A percentile compares a stretch with the other conserved stretches of the same genome.
Evolutionary conservation across 805 yeast species (phyloP).

Genomic region (Candida boleticola): DNA sequence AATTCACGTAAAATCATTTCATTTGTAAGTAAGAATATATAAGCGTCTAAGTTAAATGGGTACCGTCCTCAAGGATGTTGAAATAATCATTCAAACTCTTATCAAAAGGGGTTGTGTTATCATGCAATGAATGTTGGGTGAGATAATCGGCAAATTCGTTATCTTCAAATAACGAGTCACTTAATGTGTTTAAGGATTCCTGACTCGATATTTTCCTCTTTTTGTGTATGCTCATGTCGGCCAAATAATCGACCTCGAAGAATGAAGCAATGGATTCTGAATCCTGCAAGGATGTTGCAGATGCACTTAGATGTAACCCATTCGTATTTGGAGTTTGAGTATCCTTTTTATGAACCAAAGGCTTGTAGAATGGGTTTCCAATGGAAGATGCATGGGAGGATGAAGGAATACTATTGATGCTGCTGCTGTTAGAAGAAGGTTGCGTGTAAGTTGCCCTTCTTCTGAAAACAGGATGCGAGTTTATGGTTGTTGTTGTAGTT

Average conservation of each 20-base stretch:
- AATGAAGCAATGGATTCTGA: background rate
- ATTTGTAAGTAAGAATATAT: too few species aligned
- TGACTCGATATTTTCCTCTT: conserved; percentile 1
- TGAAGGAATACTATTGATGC: too few species aligned
- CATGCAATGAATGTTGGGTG: background rate
- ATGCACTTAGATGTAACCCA: background rate
- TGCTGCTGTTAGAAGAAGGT: too few species aligned
- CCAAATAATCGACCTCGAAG: conserved; percentile 1
- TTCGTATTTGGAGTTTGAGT: background rate
- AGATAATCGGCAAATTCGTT: background rate
- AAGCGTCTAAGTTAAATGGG: too few species aligned
- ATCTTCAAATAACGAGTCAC: background rate
- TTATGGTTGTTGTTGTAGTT: background rate
- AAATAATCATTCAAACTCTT: background rate
- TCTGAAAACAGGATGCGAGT: background rate
- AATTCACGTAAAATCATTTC: too few species aligned
- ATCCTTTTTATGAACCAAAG: conserved; percentile 1
- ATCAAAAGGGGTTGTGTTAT: background rate
- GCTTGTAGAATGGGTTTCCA: conserved; percentile 14
- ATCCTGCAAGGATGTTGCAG: background rate
- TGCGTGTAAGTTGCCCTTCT: conserved; percentile 5
- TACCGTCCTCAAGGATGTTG: background rate
- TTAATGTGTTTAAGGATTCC: background rate
- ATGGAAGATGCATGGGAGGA: background rate
- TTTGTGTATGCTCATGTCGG: background rate